Base-by-base conservation (phyloP, 2,329 filamentous ascomycete genomes). In the Cadophora luteo-olivacea region DNA sequence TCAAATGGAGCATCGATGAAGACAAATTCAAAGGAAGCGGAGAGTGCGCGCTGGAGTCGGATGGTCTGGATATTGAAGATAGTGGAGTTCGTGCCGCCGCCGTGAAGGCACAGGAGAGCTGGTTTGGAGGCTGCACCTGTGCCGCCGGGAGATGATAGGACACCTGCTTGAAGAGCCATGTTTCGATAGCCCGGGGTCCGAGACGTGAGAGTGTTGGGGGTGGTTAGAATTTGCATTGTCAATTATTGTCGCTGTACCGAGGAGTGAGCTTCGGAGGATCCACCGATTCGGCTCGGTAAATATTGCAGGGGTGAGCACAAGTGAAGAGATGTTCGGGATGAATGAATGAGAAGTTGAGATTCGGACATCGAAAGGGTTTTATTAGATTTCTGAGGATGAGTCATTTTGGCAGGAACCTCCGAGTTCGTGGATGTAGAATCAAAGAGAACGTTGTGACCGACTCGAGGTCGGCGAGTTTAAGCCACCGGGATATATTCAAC, bases 1-100 rank as follows among this genome's bases (percentile, higher is more conserved):
- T 84, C 82, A 78, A 89, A 92, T 1, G 91, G 91, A 0, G 84
- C 92, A 73, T 94, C 87, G 72, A 87, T 88, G 80, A 91, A 95
- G 75, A 91, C 88, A 72, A 94, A 84, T 51, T 92, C 88, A 78
- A 93, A 93, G 57, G 84, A 79, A 7, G 84, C 78, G 6, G 66
- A 38, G 0, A 74, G 70, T 1, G 66, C 66, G 14, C 69, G 69
- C 49, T 71, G 69, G 7, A 75, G 66, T 36, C 70, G 69, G 55
- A 72, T 68, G 24, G 68, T 70, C 69, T 75, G 74, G n/a, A 72
- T 63, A 22, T 74, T 69, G 64, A 75, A 75, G 65, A 75, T 72
- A 4, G 60, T 70, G n/a, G 66, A 41, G 63, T 67, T 67, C 16
- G 72, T 70, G 4, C 72, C 72, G 25, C 71, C 68, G 25, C 72